phyloP scores from a whole-genome alignment of 2,329 filamentous ascomycete genomes.

The Hypoxylon sp. region DNA sequence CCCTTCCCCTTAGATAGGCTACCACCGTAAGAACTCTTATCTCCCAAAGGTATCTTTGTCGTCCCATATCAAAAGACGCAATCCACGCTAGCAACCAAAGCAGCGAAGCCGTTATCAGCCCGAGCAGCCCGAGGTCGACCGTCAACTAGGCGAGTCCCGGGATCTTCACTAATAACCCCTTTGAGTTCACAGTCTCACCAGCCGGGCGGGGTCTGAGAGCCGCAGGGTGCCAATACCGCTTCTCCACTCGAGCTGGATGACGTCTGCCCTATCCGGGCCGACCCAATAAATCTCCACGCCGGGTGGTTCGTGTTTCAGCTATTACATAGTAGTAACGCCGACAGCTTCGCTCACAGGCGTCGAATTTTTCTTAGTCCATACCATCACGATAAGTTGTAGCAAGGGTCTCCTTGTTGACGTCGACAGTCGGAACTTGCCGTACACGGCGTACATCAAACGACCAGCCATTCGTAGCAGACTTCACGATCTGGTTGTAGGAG shows the following conservation, averaged over 20 bases:
- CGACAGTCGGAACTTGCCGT: constrained; percentile 10
- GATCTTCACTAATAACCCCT: constrained; percentile 9
- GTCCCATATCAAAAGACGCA: constrained; percentile 14
- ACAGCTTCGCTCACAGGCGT: constrained; percentile 8
- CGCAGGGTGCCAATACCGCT: constrained; percentile 28
- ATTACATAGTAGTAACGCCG: constrained; percentile 5
- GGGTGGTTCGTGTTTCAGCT: constrained; percentile 17
- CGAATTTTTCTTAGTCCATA: constrained; percentile 17
- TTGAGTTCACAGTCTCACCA: constrained; percentile 12
- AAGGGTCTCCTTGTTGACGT: constrained; percentile 20
- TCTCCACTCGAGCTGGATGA: constrained; percentile 31
- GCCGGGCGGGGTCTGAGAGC: constrained; percentile 34
- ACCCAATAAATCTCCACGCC: constrained; percentile 24
- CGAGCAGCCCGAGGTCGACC: constrained; percentile 24
- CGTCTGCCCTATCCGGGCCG: constrained; percentile 35
- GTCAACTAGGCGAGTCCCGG: constrained; percentile 6
- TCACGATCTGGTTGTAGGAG: constrained; percentile 10
- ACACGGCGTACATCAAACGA: neutral
- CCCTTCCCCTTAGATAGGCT: neutral
- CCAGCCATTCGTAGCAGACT: constrained; percentile 9
- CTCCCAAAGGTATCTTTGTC: constrained; percentile 8
- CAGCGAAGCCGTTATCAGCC: constrained; percentile 25
- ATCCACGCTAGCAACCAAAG: constrained; percentile 30
- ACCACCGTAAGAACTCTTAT: constrained; percentile 27
- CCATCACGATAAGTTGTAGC: constrained; percentile 9